A percentile compares a stretch with the other conserved stretches of the same genome.
Conservation (phyloP, 2,329 filamentous ascomycete species). For the Nemania serpens region DNA sequence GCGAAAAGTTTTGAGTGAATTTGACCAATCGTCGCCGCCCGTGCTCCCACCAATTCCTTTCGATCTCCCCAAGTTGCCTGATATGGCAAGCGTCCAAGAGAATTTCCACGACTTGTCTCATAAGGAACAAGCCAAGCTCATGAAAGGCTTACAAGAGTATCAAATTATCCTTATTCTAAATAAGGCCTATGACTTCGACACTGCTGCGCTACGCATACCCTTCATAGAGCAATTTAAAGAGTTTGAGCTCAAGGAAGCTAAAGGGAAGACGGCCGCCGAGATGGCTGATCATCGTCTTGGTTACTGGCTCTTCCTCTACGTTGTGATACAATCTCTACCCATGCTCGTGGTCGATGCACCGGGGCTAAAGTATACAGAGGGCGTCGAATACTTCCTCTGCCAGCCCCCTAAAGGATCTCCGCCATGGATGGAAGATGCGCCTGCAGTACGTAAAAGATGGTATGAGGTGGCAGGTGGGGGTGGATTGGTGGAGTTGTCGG, state of each 20-base stretch:
- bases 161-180: slow-evolving; percentile 79
- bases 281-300: slow-evolving; percentile 73
- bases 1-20: slow-evolving; percentile 81
- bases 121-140: slow-evolving; percentile 76
- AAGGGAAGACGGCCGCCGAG: slow-evolving; percentile 67
- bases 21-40: slow-evolving; percentile 85
- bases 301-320: slow-evolving; percentile 82
- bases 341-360: slow-evolving; percentile 79
- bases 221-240: slow-evolving; percentile 73
- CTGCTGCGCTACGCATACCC: slow-evolving; percentile 58
- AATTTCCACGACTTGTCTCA: slow-evolving; percentile 67
- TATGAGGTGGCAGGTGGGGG: slow-evolving; percentile 72
- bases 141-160: slow-evolving; percentile 74
- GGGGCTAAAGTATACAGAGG: slow-evolving; percentile 68
- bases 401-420: slow-evolving; percentile 72
- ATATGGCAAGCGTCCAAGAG: slow-evolving; percentile 66
- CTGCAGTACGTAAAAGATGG: slow-evolving; percentile 70
- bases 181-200: slow-evolving; percentile 80
- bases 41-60: slow-evolving; percentile 91
- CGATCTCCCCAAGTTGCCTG: slow-evolving; percentile 79
- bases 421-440: slow-evolving; percentile 73
- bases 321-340: slow-evolving; percentile 75
- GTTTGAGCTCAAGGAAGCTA: slow-evolving; percentile 71
- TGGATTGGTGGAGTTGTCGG: slow-evolving; percentile 61
- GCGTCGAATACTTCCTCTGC: slow-evolving; percentile 82